phyloP scores from a whole-genome alignment of 1,139 yeast species.

The Pneumocystis wakefieldiae region DNA sequence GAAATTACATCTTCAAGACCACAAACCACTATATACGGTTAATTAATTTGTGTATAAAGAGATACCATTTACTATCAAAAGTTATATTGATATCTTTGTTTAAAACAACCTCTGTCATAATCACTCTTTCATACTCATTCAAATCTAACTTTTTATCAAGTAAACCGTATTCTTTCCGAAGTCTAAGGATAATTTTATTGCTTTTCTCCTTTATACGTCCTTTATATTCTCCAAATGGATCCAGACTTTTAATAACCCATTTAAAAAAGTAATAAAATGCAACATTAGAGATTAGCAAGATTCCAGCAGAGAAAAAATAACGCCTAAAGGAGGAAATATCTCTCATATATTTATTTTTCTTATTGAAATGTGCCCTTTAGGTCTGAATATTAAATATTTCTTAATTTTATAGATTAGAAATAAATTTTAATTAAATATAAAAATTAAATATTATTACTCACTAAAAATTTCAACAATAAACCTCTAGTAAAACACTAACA shows the following conservation, averaged over 20 bases:
- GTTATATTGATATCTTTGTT: constrained; percentile 68
- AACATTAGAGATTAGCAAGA: background rate
- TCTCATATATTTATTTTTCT: background rate
- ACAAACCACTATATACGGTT: constrained; percentile 47
- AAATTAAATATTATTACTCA: no score
- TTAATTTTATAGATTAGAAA: no score
- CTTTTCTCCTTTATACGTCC: constrained; percentile 4
- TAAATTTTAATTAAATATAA: no score
- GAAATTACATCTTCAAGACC: constrained; percentile 72
- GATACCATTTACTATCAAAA: constrained; percentile 38
- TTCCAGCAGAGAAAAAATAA: background rate
- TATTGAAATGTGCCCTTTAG: background rate
- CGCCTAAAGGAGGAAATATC: background rate
- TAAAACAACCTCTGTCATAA: constrained; percentile 63
- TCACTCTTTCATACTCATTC: constrained; percentile 62
- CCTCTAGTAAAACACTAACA: no score
- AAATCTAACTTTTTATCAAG: constrained; percentile 48
- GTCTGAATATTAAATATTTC: background rate
- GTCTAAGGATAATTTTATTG: background rate
- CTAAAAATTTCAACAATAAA: no score
- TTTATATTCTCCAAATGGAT: constrained; percentile 2
- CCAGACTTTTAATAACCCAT: background rate
- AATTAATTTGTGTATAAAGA: background rate
- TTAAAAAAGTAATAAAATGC: background rate
- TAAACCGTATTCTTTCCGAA: constrained; percentile 21